Evolutionary conservation across 192 early-diverging fungal genomes (phyloP).

Genomic region (Backusella australiensis): DNA sequence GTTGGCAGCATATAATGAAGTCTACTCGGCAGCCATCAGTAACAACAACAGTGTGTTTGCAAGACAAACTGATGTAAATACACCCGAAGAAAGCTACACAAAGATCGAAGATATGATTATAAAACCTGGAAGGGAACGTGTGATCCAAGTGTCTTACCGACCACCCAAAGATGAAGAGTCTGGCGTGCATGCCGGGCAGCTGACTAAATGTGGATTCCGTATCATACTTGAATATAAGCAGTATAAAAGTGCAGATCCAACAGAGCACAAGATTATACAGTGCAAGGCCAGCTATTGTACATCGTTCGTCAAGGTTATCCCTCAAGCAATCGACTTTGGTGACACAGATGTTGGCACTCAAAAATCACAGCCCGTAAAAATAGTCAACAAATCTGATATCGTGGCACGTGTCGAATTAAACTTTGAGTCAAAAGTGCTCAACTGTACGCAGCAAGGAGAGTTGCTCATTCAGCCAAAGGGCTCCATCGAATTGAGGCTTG

Average conservation of each 20-base stretch:
- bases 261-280: slow-evolving; percentile 76
- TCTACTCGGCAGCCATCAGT: background rate
- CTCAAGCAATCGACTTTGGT: slow-evolving; percentile 87
- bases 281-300: slow-evolving; percentile 91
- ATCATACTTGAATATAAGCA: slow-evolving; percentile 63
- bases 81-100: slow-evolving; percentile 30
- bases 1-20: slow-evolving; percentile 1
- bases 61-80: background rate
- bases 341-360: slow-evolving; percentile 91
- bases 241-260: slow-evolving; percentile 35
- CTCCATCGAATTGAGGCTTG: slow-evolving; percentile 76
- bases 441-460: slow-evolving; percentile 60
- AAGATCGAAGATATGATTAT: slow-evolving; percentile 85
- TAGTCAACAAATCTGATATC: slow-evolving; percentile 85
- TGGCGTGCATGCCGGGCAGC: slow-evolving; percentile 68
- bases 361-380: slow-evolving; percentile 79
- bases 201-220: slow-evolving; percentile 65
- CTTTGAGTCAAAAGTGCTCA: slow-evolving; percentile 89
- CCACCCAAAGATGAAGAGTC: slow-evolving; percentile 58
- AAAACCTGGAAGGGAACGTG: slow-evolving; percentile 78
- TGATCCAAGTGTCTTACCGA: slow-evolving; percentile 75
- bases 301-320: slow-evolving; percentile 83
- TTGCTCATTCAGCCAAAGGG: slow-evolving; percentile 77
- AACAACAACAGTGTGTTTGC: background rate
- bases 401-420: slow-evolving; percentile 73